phyloP scores from a whole-genome alignment of 345 rosid genomes.

The Laguncularia racemosa region DNA sequence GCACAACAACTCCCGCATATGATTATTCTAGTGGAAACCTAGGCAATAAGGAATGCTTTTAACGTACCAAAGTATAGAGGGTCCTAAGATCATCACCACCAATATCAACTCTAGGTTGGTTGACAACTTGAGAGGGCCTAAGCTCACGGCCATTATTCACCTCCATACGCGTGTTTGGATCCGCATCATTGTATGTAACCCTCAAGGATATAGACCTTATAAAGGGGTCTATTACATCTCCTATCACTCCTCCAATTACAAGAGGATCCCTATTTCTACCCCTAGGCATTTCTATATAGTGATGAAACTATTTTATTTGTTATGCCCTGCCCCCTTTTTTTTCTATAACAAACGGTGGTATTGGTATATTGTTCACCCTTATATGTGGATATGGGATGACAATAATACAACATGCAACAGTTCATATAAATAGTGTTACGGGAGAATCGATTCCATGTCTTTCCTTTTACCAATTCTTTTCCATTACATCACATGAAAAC shows the following conservation, averaged over 20 bases:
- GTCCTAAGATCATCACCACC: slow-evolving; percentile 61
- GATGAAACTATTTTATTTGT: no score
- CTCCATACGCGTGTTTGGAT: slow-evolving; percentile 4
- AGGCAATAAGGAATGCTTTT: background rate
- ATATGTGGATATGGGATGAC: no score
- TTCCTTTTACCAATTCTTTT: no score
- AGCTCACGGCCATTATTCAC: slow-evolving; percentile 48
- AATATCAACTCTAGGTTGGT: slow-evolving; percentile 47
- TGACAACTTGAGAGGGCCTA: slow-evolving; percentile 45
- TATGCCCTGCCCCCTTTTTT: no score
- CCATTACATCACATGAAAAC: no score
- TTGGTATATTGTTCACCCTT: no score
- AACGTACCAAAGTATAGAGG: slow-evolving; percentile 53
- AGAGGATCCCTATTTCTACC: slow-evolving; percentile 44
- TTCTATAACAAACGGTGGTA: no score
- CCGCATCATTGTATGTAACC: slow-evolving; percentile 17
- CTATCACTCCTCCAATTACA: slow-evolving; percentile 52
- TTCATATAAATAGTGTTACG: no score
- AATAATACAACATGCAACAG: no score
- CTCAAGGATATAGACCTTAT: slow-evolving; percentile 35
- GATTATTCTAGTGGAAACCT: background rate
- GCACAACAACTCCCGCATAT: no score
- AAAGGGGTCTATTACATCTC: slow-evolving; percentile 60
- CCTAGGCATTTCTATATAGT: slow-evolving; percentile 25
- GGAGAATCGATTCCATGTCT: no score